phyloP scores from a whole-genome alignment of 345 rosid genomes.

The Ceriops zippeliana region DNA sequence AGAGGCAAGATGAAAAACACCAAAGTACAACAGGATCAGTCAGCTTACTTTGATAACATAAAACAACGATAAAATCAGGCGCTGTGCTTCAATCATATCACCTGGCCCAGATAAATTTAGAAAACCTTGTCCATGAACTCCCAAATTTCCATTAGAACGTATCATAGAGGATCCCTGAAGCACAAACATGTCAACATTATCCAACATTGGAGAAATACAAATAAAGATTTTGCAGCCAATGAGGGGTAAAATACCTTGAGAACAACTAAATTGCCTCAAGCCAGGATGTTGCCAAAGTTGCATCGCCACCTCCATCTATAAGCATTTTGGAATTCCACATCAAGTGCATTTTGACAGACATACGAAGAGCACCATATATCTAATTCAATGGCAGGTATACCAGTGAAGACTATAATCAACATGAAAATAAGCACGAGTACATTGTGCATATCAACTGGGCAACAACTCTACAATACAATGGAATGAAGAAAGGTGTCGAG shows the following conservation, averaged over 20 bases:
- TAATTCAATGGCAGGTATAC: constrained; percentile 19
- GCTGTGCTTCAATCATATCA: constrained; percentile 59
- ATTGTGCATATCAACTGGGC: constrained; percentile 2
- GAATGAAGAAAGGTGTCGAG: neutral
- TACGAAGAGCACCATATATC: constrained; percentile 70
- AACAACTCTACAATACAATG: neutral
- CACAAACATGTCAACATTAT: constrained; percentile 1
- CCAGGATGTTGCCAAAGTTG: constrained; percentile 49
- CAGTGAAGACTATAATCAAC: neutral
- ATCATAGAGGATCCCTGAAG: constrained; percentile 59
- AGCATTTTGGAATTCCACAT: constrained; percentile 76
- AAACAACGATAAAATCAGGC: constrained; percentile 55
- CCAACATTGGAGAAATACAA: constrained; percentile 10
- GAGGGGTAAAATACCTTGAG: constrained; percentile 45
- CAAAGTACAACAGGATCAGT: constrained; percentile 12
- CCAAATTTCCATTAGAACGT: constrained; percentile 70
- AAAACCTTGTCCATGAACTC: constrained; percentile 69
- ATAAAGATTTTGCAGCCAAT: neutral
- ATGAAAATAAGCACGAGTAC: constrained; percentile 3
- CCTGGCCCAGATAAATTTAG: constrained; percentile 69
- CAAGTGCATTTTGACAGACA: constrained; percentile 64
- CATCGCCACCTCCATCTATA: constrained; percentile 58
- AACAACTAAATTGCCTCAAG: constrained; percentile 66
- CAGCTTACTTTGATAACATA: constrained; percentile 55
- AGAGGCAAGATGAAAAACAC: neutral